Evolutionary conservation across 2,329 filamentous ascomycete species (phyloP).

Genomic region (Fusarium austroafricanum): DNA sequence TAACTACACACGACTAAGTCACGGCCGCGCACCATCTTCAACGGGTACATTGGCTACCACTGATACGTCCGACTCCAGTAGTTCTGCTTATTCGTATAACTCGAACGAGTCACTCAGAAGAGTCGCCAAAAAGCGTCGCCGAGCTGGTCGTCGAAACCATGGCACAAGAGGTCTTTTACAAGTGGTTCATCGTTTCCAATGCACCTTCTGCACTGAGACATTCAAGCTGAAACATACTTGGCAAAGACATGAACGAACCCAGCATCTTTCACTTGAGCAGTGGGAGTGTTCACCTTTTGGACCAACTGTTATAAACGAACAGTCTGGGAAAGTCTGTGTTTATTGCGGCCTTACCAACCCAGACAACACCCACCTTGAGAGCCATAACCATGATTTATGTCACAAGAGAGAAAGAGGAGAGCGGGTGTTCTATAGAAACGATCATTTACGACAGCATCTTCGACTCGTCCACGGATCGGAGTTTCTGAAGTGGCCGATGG

Average conservation of each 20-base stretch:
- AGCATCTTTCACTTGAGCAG: constrained; percentile 58
- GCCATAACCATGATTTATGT: constrained; percentile 59
- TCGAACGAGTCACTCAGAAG: not conserved
- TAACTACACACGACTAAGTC: fast-evolving
- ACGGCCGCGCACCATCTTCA: not conserved
- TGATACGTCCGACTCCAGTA: constrained; percentile 11
- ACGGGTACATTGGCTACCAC: constrained; percentile 32
- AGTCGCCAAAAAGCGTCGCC: constrained; percentile 1
- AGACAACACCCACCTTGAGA: constrained; percentile 49
- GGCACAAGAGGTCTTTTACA: not conserved
- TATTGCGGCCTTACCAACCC: constrained; percentile 53
- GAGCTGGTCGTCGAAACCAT: not conserved
- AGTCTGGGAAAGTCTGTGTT: constrained; percentile 51
- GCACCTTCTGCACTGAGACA: constrained; percentile 60
- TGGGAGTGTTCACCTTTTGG: constrained; percentile 59
- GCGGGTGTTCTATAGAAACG: constrained; percentile 57
- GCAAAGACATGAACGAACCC: constrained; percentile 63
- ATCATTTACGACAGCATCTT: constrained; percentile 58
- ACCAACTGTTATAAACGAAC: constrained; percentile 53
- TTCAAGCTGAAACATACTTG: constrained; percentile 60
- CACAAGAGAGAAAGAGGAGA: constrained; percentile 51
- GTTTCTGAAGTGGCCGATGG: constrained; percentile 58
- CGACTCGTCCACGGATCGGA: constrained; percentile 57
- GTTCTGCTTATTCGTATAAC: not conserved
- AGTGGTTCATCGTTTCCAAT: constrained; percentile 47